Evolutionary conservation across 2,329 filamentous ascomycete species (phyloP).

Genomic region (Dactylellina drechsleri): DNA sequence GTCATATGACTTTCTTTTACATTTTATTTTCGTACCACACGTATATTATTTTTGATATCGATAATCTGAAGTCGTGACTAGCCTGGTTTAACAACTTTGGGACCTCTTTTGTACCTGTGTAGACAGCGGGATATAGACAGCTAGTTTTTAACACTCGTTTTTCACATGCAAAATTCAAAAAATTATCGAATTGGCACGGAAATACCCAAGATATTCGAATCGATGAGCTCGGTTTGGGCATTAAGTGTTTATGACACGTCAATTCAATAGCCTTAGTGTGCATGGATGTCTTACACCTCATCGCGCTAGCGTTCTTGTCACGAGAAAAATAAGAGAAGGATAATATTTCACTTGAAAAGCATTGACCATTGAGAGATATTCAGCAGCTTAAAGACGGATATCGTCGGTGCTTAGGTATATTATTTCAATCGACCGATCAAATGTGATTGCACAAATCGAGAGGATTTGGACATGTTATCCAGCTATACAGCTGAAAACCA

Average conservation of each 20-base stretch:
- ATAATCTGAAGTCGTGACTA: conserved; percentile 11
- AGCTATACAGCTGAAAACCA: background rate
- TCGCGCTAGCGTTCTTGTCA: conserved; percentile 30
- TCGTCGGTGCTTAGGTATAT: conserved; percentile 16
- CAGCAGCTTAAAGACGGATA: conserved; percentile 44
- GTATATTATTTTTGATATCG: conserved; percentile 21
- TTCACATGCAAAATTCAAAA: conserved; percentile 21
- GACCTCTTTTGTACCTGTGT: too few relatives aligned
- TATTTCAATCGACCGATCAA: background rate
- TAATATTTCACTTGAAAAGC: background rate
- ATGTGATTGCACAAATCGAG: conserved; percentile 1
- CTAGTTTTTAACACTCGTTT: background rate
- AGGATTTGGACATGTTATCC: background rate
- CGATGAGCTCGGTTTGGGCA: background rate
- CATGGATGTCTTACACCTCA: conserved; percentile 18
- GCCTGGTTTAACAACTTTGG: too few relatives aligned
- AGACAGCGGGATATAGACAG: too few relatives aligned
- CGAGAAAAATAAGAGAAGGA: conserved; percentile 21
- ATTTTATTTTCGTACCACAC: conserved; percentile 19
- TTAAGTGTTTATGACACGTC: conserved; percentile 14
- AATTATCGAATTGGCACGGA: background rate
- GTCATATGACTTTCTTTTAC: conserved; percentile 35
- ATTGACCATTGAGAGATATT: conserved; percentile 9
- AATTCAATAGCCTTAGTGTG: conserved; percentile 11
- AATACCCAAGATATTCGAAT: too few relatives aligned